These are phyloP conservation scores for Leptographium wingfieldii DNA, from an alignment of 2,329 filamentous ascomycete genomes.

Conservation along the genomic window DNA sequence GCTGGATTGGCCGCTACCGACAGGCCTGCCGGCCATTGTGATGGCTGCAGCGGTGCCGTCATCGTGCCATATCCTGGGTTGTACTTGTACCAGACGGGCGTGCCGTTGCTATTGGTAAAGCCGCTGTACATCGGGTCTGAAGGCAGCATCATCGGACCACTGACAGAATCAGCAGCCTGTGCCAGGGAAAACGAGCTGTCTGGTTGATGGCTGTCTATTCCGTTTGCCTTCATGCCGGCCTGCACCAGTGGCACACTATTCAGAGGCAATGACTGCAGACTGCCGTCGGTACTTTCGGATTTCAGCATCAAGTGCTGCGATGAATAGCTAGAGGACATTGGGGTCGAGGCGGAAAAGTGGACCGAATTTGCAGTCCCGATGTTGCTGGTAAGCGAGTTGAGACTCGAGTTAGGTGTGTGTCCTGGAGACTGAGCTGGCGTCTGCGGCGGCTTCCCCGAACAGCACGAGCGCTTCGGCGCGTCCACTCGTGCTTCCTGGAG, in stretches of 20 bases:
- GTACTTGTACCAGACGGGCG: constrained; percentile 11
- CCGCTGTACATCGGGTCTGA: not conserved
- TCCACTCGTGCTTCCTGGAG: not conserved
- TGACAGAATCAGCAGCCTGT: not conserved
- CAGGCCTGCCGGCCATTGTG: constrained; percentile 12
- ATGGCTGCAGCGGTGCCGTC: constrained; percentile 11
- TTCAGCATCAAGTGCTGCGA: constrained; percentile 4
- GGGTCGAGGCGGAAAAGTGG: constrained; percentile 5
- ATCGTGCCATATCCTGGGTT: constrained; percentile 11
- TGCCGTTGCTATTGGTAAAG: not conserved
- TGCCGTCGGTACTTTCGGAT: not conserved
- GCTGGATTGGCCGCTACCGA: not conserved
- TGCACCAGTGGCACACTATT: not conserved
- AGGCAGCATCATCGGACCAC: not conserved
- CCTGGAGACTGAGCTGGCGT: constrained; percentile 1
- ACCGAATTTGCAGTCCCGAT: not conserved
- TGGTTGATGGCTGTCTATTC: not conserved
- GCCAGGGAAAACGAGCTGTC: not conserved
- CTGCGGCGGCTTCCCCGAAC: not conserved
- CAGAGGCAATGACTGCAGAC: not conserved
- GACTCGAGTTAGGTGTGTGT: constrained; percentile 12
- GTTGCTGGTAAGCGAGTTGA: constrained; percentile 8
- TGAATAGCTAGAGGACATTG: constrained; percentile 5
- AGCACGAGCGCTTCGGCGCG: constrained; percentile 7
- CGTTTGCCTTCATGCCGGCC: not conserved